Evolutionary conservation across 73 alveolate genomes (phyloP).

Genomic region (Paramecium octaurelia): DNA sequence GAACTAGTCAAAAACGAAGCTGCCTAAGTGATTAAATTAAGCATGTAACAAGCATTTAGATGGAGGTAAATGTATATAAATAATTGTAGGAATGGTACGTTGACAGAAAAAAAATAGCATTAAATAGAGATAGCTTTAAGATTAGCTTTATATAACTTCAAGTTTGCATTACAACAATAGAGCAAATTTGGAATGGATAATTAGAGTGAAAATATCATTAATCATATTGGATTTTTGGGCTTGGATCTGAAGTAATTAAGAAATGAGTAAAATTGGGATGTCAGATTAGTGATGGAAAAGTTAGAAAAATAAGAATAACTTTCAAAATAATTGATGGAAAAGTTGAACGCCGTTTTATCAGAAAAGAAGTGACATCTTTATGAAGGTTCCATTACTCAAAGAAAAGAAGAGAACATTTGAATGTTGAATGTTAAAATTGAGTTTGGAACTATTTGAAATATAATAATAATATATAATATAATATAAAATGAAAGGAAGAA

Average conservation of each 20-base stretch:
- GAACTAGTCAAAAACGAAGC: conserved; percentile 24
- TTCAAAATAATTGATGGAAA: neutral
- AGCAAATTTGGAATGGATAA: neutral
- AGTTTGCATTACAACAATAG: neutral
- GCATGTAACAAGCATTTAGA: neutral
- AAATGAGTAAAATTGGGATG: neutral
- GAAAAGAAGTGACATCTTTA: neutral
- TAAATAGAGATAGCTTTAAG: neutral
- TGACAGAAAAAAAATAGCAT: neutral
- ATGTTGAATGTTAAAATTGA: neutral
- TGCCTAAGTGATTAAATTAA: conserved; percentile 19
- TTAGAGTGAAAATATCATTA: neutral
- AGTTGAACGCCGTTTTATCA: neutral
- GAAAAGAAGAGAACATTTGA: neutral
- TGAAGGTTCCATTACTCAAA: neutral
- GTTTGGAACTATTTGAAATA: no score
- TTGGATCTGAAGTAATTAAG: neutral
- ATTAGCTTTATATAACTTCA: neutral
- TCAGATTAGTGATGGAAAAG: neutral
- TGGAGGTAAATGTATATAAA: neutral
- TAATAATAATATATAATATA: neutral
- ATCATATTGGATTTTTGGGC: neutral
- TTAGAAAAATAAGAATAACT: neutral
- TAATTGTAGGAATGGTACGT: neutral
- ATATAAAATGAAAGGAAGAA: conserved; percentile 21